Percentiles rank a stretch among this genome's conserved stretches.
Conservation (phyloP, 306 rosid genomes). For the Clitoria ternatea region DNA sequence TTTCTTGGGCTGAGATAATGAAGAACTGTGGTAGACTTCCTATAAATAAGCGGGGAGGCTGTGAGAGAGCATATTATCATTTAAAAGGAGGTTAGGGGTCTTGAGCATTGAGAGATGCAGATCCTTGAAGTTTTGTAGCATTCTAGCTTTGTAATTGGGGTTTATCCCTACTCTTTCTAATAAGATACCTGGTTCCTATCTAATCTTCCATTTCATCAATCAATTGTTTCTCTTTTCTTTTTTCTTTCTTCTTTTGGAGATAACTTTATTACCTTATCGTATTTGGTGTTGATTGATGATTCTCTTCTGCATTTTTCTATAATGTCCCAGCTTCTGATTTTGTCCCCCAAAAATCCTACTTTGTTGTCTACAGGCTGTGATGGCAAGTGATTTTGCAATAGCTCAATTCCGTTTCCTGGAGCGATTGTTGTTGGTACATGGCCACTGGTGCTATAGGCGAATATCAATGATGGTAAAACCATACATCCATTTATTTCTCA, state of each 20-base stretch:
- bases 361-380: conserved; percentile 64
- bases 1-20: too few species aligned
- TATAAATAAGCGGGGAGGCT: too few species aligned
- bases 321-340: conserved; percentile 14
- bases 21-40: too few species aligned
- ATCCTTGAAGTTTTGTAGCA: too few species aligned
- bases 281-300: neutral
- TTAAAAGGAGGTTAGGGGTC: too few species aligned
- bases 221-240: neutral
- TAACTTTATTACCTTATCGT: neutral
- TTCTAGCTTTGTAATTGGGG: too few species aligned
- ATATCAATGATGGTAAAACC: conserved; percentile 87
- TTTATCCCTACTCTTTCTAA: too few species aligned
- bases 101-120: too few species aligned
- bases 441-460: conserved; percentile 92
- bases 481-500: conserved; percentile 18
- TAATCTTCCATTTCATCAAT: too few species aligned
- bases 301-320: neutral
- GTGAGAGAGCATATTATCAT: too few species aligned
- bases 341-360: neutral
- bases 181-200: too few species aligned
- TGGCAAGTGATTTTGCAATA: conserved; percentile 89
- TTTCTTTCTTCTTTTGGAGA: neutral
- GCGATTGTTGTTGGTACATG: conserved; percentile 82
- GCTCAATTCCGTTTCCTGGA: conserved; percentile 81